Base-by-base conservation (phyloP, 768 basidiomycete species). In the Rhizopogon rudus region DNA sequence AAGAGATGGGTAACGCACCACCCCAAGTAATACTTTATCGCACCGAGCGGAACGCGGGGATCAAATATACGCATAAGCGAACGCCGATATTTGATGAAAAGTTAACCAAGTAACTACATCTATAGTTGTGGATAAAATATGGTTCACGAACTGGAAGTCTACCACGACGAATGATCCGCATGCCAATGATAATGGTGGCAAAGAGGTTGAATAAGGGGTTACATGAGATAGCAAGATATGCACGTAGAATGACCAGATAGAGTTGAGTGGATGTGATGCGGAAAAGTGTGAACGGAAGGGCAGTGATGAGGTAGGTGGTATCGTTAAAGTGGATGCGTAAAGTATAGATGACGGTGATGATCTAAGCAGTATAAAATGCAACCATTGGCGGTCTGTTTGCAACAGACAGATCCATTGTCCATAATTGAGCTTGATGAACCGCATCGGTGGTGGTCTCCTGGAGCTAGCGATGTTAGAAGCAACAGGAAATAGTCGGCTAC, bases 161-260 rank as follows among this genome's bases (percentile, higher is more conserved):
- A 55, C 37, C 49, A 29, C 51, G 29, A 48, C 35, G 35, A 48
- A 49, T 39, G 33, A 48, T 54, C 51, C 31, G 44, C n/a, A 53
- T 33, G 41, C 42, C 39, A 25, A 48, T 14, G 45, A 53, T 51
- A 35, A 53, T 25, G 31, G 9, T 53, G 52, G 25, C 43, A 53
- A 53, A 40, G 45, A 57, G 51, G 28, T 43, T 60, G 57, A 57
- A 60, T 62, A 66, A 52, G 57, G 54, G 65, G 43, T 70, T 70
- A 70, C 70, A 71, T 68, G 44, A 41, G 56, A 48, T 53, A 66
- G 62, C 57, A 65, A 60, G 57, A 61, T 71, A 70, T 70, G 68
- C 66, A 63, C 33, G 57, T 44, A 60, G 41, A 53, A 58, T 52
- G 54, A 51, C 58, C 58, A 57, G 51, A 49, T 61, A 51, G 59